Evolutionary conservation across 2,329 filamentous ascomycete genomes (phyloP), one percentile per base, ranked within the genome.

Genomic region (Trichoderma cornu-damae): DNA sequence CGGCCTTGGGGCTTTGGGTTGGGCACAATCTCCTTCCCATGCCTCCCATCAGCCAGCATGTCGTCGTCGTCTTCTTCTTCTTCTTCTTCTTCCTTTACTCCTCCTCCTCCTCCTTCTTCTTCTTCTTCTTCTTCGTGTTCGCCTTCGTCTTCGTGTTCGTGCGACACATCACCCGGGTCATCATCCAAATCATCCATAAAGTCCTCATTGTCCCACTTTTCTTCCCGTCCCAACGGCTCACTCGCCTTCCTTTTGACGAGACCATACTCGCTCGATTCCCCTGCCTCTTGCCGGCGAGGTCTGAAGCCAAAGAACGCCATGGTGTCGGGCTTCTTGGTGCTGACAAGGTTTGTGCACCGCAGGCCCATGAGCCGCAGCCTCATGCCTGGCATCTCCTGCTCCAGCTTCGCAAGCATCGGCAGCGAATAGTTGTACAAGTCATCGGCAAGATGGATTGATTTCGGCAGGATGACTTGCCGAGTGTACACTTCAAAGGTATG

Each of bases 401-500:
- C 87, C 6, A 97, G 73, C 68, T 91, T 96, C 1, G 79, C 74
- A 4, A 99, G 75, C 77, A 99, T 94, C 0, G 91, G 92, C 1
- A 96, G 70, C 0, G 90, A 79, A 66, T 85, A 89, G 53, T 82
- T 85, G 73, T 93, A 97, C 3, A 99, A 73, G 65, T 99, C 94
- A 38, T 93, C 87, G 0, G 90, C 87, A 5, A 80, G 75, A 48
- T 74, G 80, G 1, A 96, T 79, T 0, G 91, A 85, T 62, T 86
- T 88, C 0, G 89, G 87, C 2, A 86, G 81, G 3, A 88, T 83
- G 5, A 83, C 81, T 68, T 99, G 94, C 30, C 94, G 80, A 0
- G 92, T 96, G 51, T 90, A 81, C 18, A 96, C 89, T 70, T 97
- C 92, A 65, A 93, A 99, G 0, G 91, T 96, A 69, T 96, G 90